Conservation (phyloP, 306 rosid species). For the Cucurbita ficifolia region DNA sequence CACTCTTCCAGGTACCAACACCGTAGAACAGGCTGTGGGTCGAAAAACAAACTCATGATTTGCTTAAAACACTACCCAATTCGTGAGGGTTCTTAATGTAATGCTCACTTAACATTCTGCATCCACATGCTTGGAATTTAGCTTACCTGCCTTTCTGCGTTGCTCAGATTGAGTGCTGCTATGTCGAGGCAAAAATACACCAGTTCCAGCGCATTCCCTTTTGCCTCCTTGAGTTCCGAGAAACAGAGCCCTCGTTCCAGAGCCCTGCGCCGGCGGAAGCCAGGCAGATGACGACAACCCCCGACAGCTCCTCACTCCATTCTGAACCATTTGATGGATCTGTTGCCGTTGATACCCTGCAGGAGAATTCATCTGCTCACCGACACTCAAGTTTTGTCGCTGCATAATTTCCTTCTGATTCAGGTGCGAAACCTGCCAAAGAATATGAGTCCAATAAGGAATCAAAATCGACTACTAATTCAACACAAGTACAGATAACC, state of each 20-base stretch:
- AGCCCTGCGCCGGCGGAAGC: constrained; percentile 33
- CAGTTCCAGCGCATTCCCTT: constrained; percentile 60
- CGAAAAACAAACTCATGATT: background rate
- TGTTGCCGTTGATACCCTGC: constrained; percentile 17
- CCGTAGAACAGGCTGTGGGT: constrained; percentile 26
- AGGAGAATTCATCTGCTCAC: constrained; percentile 6
- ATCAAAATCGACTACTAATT: background rate
- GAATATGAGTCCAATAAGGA: background rate
- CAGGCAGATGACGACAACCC: constrained; percentile 45
- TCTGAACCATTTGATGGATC: constrained; percentile 13
- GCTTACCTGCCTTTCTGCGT: constrained; percentile 30
- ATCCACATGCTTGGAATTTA: too few species aligned
- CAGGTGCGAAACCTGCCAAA: constrained; percentile 30
- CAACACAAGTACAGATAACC: background rate
- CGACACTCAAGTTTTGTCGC: constrained; percentile 21
- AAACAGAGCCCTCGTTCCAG: constrained; percentile 39
- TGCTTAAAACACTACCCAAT: background rate
- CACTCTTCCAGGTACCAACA: constrained; percentile 34
- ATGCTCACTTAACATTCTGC: background rate
- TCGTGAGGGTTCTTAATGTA: background rate
- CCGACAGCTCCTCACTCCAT: constrained; percentile 19
- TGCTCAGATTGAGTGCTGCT: constrained; percentile 12
- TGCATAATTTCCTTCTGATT: constrained; percentile 38
- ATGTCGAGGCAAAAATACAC: constrained; percentile 70
- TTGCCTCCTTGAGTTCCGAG: constrained; percentile 10